These are phyloP conservation scores for Coprinellus micaceus DNA, from an alignment of 768 basidiomycete genomes.

Conservation along the genomic window DNA sequence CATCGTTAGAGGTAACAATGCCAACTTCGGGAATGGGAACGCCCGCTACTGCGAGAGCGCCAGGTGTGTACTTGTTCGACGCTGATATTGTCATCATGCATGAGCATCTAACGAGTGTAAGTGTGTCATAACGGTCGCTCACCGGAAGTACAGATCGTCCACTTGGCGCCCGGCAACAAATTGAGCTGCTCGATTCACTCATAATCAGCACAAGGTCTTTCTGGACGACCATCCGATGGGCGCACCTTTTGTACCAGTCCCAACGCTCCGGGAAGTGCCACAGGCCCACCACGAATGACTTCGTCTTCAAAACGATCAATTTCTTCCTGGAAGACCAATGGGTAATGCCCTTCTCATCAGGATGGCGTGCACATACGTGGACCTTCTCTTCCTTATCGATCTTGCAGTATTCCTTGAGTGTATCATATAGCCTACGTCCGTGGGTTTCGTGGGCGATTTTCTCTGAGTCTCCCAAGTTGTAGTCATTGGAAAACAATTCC, in stretches of 20 bases:
- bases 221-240: not conserved
- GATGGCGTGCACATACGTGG: slow-evolving; percentile 37
- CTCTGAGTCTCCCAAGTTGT: slow-evolving; percentile 47
- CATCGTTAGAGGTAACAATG: slow-evolving; percentile 73
- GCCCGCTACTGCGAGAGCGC: slow-evolving; percentile 61
- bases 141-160: slow-evolving; percentile 89
- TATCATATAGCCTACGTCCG: slow-evolving; percentile 74
- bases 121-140: too few species aligned
- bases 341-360: not conserved
- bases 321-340: slow-evolving; percentile 44
- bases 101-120: too few species aligned
- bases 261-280: slow-evolving; percentile 63
- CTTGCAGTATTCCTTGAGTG: slow-evolving; percentile 64
- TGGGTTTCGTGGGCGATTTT: slow-evolving; percentile 59
- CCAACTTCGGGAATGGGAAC: slow-evolving; percentile 57
- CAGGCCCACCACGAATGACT: slow-evolving; percentile 61
- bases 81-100: slow-evolving; percentile 38
- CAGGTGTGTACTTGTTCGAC: slow-evolving; percentile 65
- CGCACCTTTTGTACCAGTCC: slow-evolving; percentile 53
- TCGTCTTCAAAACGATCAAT: slow-evolving; percentile 75
- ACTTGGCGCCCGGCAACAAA: slow-evolving; percentile 36
- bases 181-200: slow-evolving; percentile 20
- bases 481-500: slow-evolving; percentile 64
- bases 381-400: slow-evolving; percentile 56
- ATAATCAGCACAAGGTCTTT: not conserved